Percentiles rank a stretch among this genome's conserved stretches.
Conservation (phyloP, 1,139 yeast genomes). For the Magnusiomyces fungicola region DNA sequence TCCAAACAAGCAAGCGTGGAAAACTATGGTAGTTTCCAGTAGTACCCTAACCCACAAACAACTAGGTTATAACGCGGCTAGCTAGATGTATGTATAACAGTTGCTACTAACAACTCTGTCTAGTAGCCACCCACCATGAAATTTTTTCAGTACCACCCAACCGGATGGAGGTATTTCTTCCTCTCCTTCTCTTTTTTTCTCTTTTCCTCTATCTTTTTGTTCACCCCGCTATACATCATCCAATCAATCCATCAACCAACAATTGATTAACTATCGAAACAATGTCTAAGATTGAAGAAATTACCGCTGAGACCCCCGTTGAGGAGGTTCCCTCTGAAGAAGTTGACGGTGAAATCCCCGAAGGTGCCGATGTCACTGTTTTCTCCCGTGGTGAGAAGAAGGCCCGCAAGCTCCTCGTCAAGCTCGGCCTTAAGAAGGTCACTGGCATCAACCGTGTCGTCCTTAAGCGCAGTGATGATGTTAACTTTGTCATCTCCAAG, state of each 20-base stretch:
- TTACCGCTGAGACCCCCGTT: slow-evolving; percentile 10
- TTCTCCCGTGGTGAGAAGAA: slow-evolving; percentile 90
- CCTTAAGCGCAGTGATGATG: slow-evolving; percentile 75
- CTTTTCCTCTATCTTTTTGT: background rate
- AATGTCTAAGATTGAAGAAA: slow-evolving; percentile 9
- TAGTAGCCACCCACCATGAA: background rate
- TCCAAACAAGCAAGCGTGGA: too few species aligned
- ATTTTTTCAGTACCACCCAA: background rate
- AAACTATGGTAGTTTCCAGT: too few species aligned
- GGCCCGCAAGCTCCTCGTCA: slow-evolving; percentile 87
- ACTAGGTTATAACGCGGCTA: too few species aligned
- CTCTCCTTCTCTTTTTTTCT: slow-evolving; percentile 3
- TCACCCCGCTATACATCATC: background rate
- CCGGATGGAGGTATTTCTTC: background rate
- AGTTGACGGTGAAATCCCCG: slow-evolving; percentile 49
- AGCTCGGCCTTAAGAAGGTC: slow-evolving; percentile 85
- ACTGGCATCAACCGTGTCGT: slow-evolving; percentile 94
- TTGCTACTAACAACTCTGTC: background rate
- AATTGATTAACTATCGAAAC: background rate
- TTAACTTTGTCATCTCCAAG: slow-evolving; percentile 82
- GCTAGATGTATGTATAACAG: background rate
- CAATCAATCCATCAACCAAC: background rate
- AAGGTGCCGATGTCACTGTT: slow-evolving; percentile 80
- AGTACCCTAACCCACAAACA: too few species aligned
- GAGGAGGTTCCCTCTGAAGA: slow-evolving; percentile 1